These are phyloP conservation scores for Tulasnella sp. DNA, from an alignment of 768 basidiomycete species.

Conservation along the genomic window DNA sequence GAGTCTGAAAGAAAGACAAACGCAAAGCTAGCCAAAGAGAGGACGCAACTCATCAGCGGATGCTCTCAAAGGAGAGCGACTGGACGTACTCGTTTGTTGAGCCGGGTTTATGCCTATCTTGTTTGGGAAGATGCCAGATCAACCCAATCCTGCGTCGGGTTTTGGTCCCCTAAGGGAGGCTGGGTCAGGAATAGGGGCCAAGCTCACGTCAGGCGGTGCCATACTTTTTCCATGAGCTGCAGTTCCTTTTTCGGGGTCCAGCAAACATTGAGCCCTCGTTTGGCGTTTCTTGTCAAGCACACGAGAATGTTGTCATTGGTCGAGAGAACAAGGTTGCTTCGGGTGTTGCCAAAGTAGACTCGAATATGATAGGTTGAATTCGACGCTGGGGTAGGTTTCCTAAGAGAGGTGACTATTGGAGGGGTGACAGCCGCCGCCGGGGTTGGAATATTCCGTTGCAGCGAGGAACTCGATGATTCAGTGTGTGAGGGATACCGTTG, in stretches of 20 bases:
- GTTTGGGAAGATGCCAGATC: not conserved
- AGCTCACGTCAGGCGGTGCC: not conserved
- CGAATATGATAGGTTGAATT: not conserved
- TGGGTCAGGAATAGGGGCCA: not conserved
- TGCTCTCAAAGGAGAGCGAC: not conserved
- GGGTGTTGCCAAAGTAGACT: not conserved
- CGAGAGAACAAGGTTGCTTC: not conserved
- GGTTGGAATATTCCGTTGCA: not conserved
- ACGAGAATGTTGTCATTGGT: not conserved
- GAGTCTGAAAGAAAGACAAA: not conserved
- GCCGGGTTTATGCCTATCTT: not conserved
- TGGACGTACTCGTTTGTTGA: not conserved
- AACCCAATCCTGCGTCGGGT: not conserved
- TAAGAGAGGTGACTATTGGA: not conserved
- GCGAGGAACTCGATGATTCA: not conserved
- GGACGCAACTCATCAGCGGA: not conserved
- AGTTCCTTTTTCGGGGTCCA: not conserved
- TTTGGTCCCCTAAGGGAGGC: not conserved
- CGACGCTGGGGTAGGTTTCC: not conserved
- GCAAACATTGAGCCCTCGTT: not conserved
- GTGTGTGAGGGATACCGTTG: not conserved
- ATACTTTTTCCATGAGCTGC: not conserved
- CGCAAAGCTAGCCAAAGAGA: not conserved
- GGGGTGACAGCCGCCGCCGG: not conserved
- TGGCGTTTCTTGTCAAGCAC: not conserved